Percentiles rank a stretch among this genome's conserved stretches.
Evolutionary conservation across 345 rosid species (phyloP).

Genomic region (Arabis hirsuta): DNA sequence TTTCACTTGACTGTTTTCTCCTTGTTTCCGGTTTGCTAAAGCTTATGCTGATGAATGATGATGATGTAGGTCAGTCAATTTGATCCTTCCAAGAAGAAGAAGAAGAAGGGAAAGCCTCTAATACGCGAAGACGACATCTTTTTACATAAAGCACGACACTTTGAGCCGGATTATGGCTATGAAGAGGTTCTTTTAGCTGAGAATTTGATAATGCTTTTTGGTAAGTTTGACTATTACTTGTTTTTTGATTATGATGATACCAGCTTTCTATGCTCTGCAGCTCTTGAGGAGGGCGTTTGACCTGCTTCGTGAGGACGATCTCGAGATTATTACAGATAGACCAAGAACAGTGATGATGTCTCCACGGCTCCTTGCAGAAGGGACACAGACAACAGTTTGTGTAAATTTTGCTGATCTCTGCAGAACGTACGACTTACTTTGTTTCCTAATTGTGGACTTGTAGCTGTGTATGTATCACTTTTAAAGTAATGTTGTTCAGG

Average conservation of each 20-base stretch:
- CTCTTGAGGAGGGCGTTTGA: slow-evolving; percentile 73
- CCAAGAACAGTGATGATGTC: slow-evolving; percentile 85
- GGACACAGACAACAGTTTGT: slow-evolving; percentile 79
- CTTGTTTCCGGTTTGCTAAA: slow-evolving; percentile 17
- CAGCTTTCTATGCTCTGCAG: slow-evolving; percentile 49
- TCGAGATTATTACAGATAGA: slow-evolving; percentile 82
- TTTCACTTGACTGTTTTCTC: background rate
- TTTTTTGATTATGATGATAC: slow-evolving; percentile 25
- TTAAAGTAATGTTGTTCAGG: slow-evolving; percentile 32
- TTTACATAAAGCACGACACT: slow-evolving; percentile 64
- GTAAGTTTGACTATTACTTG: background rate
- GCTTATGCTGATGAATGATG: slow-evolving; percentile 7
- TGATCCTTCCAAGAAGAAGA: slow-evolving; percentile 89
- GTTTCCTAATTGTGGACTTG: background rate
- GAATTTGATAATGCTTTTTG: background rate
- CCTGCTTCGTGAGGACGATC: slow-evolving; percentile 75
- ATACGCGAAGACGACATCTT: slow-evolving; percentile 51
- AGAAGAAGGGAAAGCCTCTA: slow-evolving; percentile 52
- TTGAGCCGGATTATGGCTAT: slow-evolving; percentile 77
- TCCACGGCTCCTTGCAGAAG: slow-evolving; percentile 84
- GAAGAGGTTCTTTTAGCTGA: slow-evolving; percentile 61
- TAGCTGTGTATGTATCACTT: slow-evolving; percentile 7
- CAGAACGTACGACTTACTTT: slow-evolving; percentile 57
- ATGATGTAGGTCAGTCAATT: slow-evolving; percentile 43
- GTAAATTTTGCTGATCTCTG: slow-evolving; percentile 92